Conservation (phyloP, 2,329 filamentous ascomycete genomes). For the Ceratocystis ficicola region DNA sequence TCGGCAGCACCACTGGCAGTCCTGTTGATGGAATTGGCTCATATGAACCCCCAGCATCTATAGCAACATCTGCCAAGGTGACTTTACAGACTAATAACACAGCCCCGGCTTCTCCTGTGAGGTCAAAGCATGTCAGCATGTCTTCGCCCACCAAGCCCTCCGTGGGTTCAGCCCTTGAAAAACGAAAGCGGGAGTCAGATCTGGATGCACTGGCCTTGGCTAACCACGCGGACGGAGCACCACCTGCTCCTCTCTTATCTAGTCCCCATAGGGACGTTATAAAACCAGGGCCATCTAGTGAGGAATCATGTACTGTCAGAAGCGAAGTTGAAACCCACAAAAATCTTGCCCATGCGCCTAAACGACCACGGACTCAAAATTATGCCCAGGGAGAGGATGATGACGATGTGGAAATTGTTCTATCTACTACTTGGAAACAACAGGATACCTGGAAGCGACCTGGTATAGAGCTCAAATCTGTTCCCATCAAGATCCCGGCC, state of each 20-base stretch:
- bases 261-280: not conserved
- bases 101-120: not conserved
- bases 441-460: not conserved
- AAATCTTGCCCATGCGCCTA: not conserved
- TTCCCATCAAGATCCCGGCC: not conserved
- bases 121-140: conserved; percentile 6
- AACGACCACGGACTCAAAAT: conserved; percentile 7
- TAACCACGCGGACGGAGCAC: not conserved
- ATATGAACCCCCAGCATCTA: not conserved
- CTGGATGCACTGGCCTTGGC: not conserved
- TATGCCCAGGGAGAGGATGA: not conserved
- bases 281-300: not conserved
- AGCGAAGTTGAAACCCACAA: conserved; percentile 1
- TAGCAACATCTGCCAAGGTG: not conserved
- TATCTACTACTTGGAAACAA: not conserved
- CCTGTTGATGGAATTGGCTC: conserved; percentile 18
- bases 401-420: conserved; percentile 3
- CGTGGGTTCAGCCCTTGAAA: not conserved
- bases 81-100: not conserved
- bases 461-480: not conserved
- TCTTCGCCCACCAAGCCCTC: conserved; percentile 11
- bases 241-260: not conserved
- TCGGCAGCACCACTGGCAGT: not conserved
- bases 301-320: conserved; percentile 2
- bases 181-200: not conserved